Evolutionary conservation across 2,329 filamentous ascomycete species (phyloP), one percentile per base, ranked within the genome.

Genomic region (Diaporthe destruens): DNA sequence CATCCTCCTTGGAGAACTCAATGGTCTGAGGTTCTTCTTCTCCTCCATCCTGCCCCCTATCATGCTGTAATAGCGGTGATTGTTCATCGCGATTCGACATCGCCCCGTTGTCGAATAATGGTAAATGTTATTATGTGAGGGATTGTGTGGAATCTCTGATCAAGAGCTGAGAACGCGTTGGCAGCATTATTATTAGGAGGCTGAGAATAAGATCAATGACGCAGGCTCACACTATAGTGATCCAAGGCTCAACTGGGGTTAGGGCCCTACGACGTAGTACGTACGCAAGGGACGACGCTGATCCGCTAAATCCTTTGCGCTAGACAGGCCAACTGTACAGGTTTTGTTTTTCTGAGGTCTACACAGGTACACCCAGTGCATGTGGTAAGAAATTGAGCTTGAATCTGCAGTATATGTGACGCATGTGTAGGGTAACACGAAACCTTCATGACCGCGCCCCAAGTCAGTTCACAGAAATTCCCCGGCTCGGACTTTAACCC

Each of bases 51-150:
- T 61, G 67, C 20, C 18, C 14, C 3, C 51, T n/a, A 29, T 16
- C n/a, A 2, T 61, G 51, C 23, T 54, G 72, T 11, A 73, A 49
- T n/a, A 73, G 68, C 59, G 68, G 68, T 25, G 72, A 68, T 49
- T 51, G 72, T 54, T 73, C 72, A 42, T 73, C 51, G 14, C 67
- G 54, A 14, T 71, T 49, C 53, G 72, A 66, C 72, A 73, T 73
- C n/a, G 51, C 29, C 36, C 25, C 20, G 36, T 51, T 11, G 12
- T 4, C 7, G 32, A 51, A 36, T 34, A 18, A 2, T 18, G 25
- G 29, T 51, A 11, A 20, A 20, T 18, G 2, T 9, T 20, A 11
- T 6, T 6, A 12, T 39, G 44, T 39, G 32, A 36, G 51, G n/a
- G 14, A 18, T 25, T 20, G 11, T 5, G 20, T 4, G 20, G 3